phyloP scores from a whole-genome alignment of 495 filamentous ascomycete species.

The Talaromyces liani region DNA sequence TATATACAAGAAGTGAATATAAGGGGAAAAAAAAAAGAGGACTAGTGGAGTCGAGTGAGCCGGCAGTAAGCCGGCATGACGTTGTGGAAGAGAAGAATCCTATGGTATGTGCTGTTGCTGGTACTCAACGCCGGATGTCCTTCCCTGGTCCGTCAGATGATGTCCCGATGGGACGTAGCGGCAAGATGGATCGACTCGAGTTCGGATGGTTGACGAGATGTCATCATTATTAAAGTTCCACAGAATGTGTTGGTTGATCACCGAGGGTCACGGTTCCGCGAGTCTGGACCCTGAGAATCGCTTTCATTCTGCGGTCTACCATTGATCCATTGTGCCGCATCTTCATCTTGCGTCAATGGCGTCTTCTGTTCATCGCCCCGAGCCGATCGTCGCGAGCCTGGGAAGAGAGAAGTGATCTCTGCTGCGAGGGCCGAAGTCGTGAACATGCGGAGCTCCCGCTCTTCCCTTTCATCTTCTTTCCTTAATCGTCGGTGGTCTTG shows the following conservation, averaged over 20 bases:
- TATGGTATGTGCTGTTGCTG: background rate
- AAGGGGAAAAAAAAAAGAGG: background rate
- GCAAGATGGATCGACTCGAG: background rate
- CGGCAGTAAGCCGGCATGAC: background rate
- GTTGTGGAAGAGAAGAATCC: background rate
- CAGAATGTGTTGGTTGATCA: background rate
- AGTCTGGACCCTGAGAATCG: constrained; percentile 32
- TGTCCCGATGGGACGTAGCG: background rate
- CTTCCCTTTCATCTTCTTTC: constrained; percentile 84
- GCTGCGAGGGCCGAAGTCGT: constrained; percentile 64
- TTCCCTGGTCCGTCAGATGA: background rate
- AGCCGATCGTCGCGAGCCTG: constrained; percentile 20
- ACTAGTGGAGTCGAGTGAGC: background rate
- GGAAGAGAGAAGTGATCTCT: constrained; percentile 49
- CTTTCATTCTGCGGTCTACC: constrained; percentile 49
- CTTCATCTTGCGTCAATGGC: constrained; percentile 48
- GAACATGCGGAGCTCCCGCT: constrained; percentile 71
- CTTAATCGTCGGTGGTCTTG: constrained; percentile 72
- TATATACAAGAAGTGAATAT: constrained; percentile 1
- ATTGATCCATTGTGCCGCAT: constrained; percentile 56
- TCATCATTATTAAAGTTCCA: background rate
- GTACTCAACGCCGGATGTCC: background rate
- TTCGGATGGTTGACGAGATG: background rate
- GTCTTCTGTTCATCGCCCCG: constrained; percentile 35
- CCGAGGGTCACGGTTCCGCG: constrained; percentile 13